Evolutionary conservation across 2,329 filamentous ascomycete species (phyloP).

Genomic region (Aspergillus versicolor): DNA sequence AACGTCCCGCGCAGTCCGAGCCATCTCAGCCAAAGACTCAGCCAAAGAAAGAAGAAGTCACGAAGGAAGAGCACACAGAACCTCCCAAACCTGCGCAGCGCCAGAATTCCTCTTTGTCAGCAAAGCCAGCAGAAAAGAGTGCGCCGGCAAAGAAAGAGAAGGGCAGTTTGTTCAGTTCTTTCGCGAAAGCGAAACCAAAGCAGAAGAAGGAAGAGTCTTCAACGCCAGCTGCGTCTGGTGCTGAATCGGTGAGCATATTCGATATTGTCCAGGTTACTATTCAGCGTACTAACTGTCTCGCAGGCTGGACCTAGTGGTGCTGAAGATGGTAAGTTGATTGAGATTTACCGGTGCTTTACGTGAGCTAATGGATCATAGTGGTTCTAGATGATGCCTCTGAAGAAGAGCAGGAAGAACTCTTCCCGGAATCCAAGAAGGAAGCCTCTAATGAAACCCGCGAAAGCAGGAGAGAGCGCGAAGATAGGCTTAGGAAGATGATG

Average conservation of each 20-base stretch:
- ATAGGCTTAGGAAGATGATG: constrained; percentile 72
- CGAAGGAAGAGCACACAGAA: constrained; percentile 21
- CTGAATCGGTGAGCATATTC: constrained; percentile 37
- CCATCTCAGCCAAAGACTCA: constrained; percentile 19
- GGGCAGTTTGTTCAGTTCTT: constrained; percentile 73
- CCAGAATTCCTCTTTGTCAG: constrained; percentile 29
- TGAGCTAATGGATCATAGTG: constrained; percentile 36
- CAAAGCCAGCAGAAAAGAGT: constrained; percentile 38
- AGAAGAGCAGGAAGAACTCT: constrained; percentile 55
- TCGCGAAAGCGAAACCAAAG: constrained; percentile 69
- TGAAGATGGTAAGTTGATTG: constrained; percentile 49
- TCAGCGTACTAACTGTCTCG: constrained; percentile 5
- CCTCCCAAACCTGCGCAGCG: constrained; percentile 19
- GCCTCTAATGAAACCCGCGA: constrained; percentile 42
- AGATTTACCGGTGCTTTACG: background rate
- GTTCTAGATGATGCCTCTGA: constrained; percentile 57
- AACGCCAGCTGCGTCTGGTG: constrained; percentile 32
- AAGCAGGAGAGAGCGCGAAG: constrained; percentile 63
- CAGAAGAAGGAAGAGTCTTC: constrained; percentile 44
- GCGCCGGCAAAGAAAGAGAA: constrained; percentile 58
- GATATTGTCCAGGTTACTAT: constrained; percentile 1
- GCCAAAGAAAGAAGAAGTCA: constrained; percentile 23
- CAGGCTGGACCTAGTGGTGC: constrained; percentile 39
- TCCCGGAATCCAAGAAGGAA: constrained; percentile 41
- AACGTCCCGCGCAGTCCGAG: constrained; percentile 37